Evolutionary conservation across 1,284 basidiomycete species (phyloP).

Genomic region (Inonotus obliquus): DNA sequence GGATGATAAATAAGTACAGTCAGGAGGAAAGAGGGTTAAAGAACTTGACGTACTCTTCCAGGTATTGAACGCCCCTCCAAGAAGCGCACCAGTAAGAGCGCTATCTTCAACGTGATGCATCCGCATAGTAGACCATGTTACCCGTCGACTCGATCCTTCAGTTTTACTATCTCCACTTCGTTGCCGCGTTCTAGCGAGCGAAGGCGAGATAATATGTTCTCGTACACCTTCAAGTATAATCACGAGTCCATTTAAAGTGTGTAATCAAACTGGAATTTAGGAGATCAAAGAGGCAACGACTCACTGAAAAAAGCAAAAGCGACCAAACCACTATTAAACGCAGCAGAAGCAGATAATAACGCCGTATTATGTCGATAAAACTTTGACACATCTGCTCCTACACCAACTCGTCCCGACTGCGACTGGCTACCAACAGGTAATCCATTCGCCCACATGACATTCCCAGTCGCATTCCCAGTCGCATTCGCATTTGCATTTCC

Average conservation of each 20-base stretch:
- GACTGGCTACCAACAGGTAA: no score
- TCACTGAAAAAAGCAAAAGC: conserved; percentile 69
- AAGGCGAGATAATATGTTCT: conserved; percentile 59
- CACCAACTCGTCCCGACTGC: conserved; percentile 21
- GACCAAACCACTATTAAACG: conserved; percentile 61
- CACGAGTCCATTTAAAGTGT: background rate
- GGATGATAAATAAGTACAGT: background rate
- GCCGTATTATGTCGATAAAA: conserved; percentile 8
- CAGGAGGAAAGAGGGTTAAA: background rate
- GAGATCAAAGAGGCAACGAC: conserved; percentile 24
- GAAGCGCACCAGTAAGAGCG: conserved; percentile 54
- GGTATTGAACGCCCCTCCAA: conserved; percentile 49
- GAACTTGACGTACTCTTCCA: conserved; percentile 39
- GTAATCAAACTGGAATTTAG: background rate
- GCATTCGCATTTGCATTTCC: no score
- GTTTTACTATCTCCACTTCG: conserved; percentile 16
- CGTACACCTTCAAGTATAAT: conserved; percentile 46
- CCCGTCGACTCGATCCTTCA: conserved; percentile 10
- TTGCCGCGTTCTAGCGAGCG: conserved; percentile 38
- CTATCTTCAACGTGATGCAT: conserved; percentile 56
- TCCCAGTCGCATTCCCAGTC: no score
- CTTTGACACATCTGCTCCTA: conserved; percentile 34
- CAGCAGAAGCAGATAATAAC: conserved; percentile 46
- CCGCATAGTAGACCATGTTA: conserved; percentile 49
- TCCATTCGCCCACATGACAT: background rate